Conservation (phyloP, 257 asterid genomes). For the Capsicum baccatum region DNA sequence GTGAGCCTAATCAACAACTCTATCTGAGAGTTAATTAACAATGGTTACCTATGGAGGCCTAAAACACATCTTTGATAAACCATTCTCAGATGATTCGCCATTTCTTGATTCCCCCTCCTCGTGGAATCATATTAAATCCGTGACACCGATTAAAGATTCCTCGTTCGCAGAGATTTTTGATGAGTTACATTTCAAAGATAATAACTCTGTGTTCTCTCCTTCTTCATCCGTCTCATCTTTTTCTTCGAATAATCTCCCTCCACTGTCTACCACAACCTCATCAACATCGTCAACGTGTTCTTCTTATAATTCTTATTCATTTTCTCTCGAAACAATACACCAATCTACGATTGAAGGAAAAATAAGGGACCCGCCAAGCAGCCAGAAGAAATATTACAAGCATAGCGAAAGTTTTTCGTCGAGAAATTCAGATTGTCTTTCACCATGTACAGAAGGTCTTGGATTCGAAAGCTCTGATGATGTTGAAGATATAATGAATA, state of each 20-base stretch:
- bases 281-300: conserved; percentile 27
- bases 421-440: conserved; percentile 55
- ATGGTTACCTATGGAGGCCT: conserved; percentile 89
- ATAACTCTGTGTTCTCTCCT: conserved; percentile 19
- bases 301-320: conserved; percentile 26
- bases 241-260: conserved; percentile 36
- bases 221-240: conserved; percentile 24
- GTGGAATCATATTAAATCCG: conserved; percentile 51
- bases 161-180: conserved; percentile 57
- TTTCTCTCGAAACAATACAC: neutral
- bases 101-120: conserved; percentile 67
- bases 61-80: conserved; percentile 72
- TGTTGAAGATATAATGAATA: conserved; percentile 49
- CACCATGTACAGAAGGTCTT: conserved; percentile 77
- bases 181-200: conserved; percentile 52
- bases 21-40: neutral
- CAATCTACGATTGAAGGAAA: conserved; percentile 26
- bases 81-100: conserved; percentile 60
- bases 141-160: conserved; percentile 38
- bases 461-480: conserved; percentile 79
- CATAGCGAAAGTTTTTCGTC: conserved; percentile 62
- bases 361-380: conserved; percentile 30
- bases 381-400: conserved; percentile 36
- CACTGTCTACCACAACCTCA: conserved; percentile 34
- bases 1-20: conserved; percentile 29